A percentile compares a stretch with the other conserved stretches of the same genome.
phyloP scores from a whole-genome alignment of 164 flowering plant genomes.

The Dillenia turbinata region DNA sequence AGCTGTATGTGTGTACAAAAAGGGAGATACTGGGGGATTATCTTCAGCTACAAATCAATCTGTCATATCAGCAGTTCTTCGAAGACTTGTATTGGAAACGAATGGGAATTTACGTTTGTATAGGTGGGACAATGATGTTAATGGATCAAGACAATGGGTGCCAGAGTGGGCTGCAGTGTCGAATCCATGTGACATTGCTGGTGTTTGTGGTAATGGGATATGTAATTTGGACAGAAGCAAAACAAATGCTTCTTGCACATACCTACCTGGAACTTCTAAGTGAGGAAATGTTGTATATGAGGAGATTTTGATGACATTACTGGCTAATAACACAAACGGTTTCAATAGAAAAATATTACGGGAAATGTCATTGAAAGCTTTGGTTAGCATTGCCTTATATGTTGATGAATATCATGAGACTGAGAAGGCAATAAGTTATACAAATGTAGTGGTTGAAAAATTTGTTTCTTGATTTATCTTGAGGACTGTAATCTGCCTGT shows the following conservation, averaged over 20 bases:
- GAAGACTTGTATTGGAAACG: constrained; percentile 57
- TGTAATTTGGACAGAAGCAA: constrained; percentile 60
- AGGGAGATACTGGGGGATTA: constrained; percentile 36
- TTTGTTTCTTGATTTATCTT: constrained; percentile 37
- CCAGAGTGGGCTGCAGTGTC: constrained; percentile 92
- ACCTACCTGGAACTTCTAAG: too few species aligned
- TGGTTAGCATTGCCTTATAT: constrained; percentile 60
- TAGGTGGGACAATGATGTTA: constrained; percentile 67
- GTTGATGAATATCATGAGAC: constrained; percentile 38
- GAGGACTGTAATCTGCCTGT: constrained; percentile 42
- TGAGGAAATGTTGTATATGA: constrained; percentile 35
- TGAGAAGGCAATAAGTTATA: constrained; percentile 47
- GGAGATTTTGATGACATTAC: constrained; percentile 42
- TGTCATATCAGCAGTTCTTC: constrained; percentile 19
- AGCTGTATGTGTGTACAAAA: constrained; percentile 77
- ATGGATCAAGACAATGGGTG: constrained; percentile 79
- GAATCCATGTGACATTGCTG: constrained; percentile 83
- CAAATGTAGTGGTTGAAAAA: constrained; percentile 52
- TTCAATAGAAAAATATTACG: constrained; percentile 35
- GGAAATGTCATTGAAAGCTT: constrained; percentile 57
- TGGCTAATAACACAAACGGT: constrained; percentile 34
- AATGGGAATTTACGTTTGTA: constrained; percentile 81
- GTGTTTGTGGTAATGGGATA: constrained; percentile 87
- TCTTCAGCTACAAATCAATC: constrained; percentile 22
- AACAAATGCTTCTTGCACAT: constrained; percentile 65